These are phyloP conservation scores for Trametes elegans DNA, from an alignment of 768 basidiomycete genomes.

Conservation along the genomic window DNA sequence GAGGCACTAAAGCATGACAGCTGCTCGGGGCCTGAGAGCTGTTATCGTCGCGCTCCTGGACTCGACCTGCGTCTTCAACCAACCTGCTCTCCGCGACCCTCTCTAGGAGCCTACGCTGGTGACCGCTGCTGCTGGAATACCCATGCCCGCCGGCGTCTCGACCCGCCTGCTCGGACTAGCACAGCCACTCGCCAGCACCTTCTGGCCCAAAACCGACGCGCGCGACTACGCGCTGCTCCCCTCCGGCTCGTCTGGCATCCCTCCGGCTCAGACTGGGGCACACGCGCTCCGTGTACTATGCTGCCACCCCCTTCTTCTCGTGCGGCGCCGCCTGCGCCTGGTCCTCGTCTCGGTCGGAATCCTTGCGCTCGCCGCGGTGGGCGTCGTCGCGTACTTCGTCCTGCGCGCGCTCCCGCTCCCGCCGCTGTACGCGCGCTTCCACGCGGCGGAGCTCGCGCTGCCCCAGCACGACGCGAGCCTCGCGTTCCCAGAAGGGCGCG, in stretches of 20 bases:
- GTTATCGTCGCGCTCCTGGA: too few species aligned
- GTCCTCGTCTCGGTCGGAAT: not conserved
- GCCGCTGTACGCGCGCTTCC: slow-evolving; percentile 45
- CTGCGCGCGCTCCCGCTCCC: slow-evolving; percentile 32
- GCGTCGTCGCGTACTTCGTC: slow-evolving; percentile 12
- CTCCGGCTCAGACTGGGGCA: not conserved
- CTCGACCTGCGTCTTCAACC: too few species aligned
- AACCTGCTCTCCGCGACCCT: too few species aligned
- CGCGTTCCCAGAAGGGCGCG: slow-evolving; percentile 39
- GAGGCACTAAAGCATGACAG: too few species aligned
- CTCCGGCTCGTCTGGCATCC: not conserved
- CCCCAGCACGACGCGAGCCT: slow-evolving; percentile 44
- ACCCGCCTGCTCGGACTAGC: too few species aligned
- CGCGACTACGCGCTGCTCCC: not conserved
- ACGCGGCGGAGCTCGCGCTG: slow-evolving; percentile 41
- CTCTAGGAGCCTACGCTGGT: too few species aligned
- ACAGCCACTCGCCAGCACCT: too few species aligned
- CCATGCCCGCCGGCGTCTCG: too few species aligned
- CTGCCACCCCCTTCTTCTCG: not conserved
- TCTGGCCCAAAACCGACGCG: too few species aligned
- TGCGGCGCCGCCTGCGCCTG: slow-evolving; percentile 3
- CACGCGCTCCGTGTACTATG: not conserved
- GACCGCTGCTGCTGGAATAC: too few species aligned
- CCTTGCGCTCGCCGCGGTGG: not conserved
- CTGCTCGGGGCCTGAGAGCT: too few species aligned